phyloP scores from a whole-genome alignment of 1,284 basidiomycete species.

The Ustilago tritici region DNA sequence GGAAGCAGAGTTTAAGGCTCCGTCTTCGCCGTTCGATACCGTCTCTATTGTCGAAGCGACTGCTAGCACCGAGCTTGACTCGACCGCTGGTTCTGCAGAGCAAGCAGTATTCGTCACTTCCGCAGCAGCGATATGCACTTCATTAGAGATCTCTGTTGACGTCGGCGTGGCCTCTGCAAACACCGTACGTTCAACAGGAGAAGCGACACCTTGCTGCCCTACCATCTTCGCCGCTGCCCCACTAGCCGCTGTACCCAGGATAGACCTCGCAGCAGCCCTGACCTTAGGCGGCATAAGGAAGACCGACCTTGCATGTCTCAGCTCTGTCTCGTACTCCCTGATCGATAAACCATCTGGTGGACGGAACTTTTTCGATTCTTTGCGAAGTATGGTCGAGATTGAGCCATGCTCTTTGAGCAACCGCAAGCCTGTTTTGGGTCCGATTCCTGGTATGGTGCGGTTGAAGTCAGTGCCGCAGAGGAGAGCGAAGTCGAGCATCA shows the following conservation, averaged over 20 bases:
- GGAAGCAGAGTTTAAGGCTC: not conserved
- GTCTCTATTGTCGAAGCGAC: not conserved
- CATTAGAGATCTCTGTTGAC: not conserved
- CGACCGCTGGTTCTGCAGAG: conserved; percentile 18
- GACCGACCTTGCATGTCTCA: conserved; percentile 54
- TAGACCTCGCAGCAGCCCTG: conserved; percentile 29
- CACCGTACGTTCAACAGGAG: conserved; percentile 12
- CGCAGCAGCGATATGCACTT: not conserved
- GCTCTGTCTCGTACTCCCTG: conserved; percentile 58
- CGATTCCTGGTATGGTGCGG: conserved; percentile 63
- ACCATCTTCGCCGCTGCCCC: conserved; percentile 12
- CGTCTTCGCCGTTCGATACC: not conserved
- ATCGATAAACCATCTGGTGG: conserved; percentile 57
- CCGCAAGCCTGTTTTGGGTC: conserved; percentile 47
- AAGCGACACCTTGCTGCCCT: not conserved
- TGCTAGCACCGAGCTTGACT: not conserved
- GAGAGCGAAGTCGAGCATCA: conserved; percentile 66
- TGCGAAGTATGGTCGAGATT: conserved; percentile 46
- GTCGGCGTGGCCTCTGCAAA: conserved; percentile 10
- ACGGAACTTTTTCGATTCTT: conserved; percentile 34
- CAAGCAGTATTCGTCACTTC: conserved; percentile 11
- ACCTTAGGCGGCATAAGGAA: conserved; percentile 60
- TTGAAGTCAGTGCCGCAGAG: conserved; percentile 69
- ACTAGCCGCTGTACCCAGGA: conserved; percentile 19
- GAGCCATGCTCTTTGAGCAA: conserved; percentile 56